Evolutionary conservation across 345 rosid species (phyloP).

Genomic region (Nasturtium officinale): DNA sequence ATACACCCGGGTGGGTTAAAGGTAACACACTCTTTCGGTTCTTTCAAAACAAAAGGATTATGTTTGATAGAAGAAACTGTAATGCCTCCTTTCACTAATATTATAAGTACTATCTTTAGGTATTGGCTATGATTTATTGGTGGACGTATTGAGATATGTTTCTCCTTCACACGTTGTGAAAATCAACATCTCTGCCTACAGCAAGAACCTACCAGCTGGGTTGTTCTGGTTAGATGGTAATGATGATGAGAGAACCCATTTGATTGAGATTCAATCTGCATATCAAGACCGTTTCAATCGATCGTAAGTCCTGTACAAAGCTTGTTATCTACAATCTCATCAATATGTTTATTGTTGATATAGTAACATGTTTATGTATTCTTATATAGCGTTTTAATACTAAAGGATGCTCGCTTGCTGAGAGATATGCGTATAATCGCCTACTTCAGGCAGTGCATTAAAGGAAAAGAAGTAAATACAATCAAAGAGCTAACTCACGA

Average conservation of each 20-base stretch:
- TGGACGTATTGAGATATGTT: constrained; percentile 67
- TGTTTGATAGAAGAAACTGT: not conserved
- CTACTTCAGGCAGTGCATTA: constrained; percentile 86
- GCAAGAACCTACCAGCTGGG: constrained; percentile 81
- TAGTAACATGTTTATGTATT: constrained; percentile 17
- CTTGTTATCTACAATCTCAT: constrained; percentile 13
- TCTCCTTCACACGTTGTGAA: constrained; percentile 86
- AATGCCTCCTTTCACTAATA: not conserved
- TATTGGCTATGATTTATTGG: constrained; percentile 86
- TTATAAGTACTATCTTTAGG: constrained; percentile 50
- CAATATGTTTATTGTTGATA: not conserved
- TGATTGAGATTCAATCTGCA: constrained; percentile 76
- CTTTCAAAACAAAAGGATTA: not conserved
- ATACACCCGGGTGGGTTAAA: constrained; percentile 99
- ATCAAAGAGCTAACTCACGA: constrained; percentile 86
- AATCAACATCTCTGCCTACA: constrained; percentile 66
- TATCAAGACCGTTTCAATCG: constrained; percentile 63
- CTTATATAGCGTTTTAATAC: constrained; percentile 53
- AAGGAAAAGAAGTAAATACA: constrained; percentile 57
- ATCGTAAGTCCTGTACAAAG: constrained; percentile 60
- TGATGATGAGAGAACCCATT: constrained; percentile 45
- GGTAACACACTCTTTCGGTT: constrained; percentile 43
- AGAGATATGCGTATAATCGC: constrained; percentile 79
- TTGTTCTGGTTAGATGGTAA: constrained; percentile 70
- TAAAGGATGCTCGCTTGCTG: constrained; percentile 68